phyloP scores from a whole-genome alignment of 306 rosid genomes.

The Arachis hypogaea region DNA sequence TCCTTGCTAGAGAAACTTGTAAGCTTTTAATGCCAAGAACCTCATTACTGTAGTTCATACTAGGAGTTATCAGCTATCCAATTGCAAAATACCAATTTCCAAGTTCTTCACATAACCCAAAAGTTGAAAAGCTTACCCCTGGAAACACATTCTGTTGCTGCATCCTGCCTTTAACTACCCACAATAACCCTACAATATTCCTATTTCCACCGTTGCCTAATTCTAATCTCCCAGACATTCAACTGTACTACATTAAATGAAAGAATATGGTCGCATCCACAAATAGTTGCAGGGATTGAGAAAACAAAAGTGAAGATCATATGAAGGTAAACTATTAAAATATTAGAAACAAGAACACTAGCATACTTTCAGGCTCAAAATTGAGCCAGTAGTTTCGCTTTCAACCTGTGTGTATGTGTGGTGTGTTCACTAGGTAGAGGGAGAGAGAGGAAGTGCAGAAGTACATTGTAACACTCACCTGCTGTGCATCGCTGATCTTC shows the following conservation, averaged over 20 bases:
- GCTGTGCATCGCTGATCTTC: slow-evolving; percentile 71
- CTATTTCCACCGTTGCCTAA: slow-evolving; percentile 3
- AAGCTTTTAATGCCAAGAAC: background rate
- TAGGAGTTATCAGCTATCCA: too few species aligned
- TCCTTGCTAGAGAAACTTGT: background rate
- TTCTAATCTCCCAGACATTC: slow-evolving; percentile 8
- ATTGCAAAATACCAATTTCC: slow-evolving; percentile 12
- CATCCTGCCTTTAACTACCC: slow-evolving; percentile 12
- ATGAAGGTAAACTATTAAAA: background rate
- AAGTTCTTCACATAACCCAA: slow-evolving; percentile 17
- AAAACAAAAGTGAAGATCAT: slow-evolving; percentile 15
- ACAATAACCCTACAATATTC: slow-evolving; percentile 16
- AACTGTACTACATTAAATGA: background rate
- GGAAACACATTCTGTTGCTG: slow-evolving; percentile 16
- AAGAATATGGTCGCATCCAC: background rate
- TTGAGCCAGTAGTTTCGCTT: background rate
- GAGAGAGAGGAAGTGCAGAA: background rate
- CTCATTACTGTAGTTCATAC: too few species aligned
- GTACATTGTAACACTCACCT: slow-evolving; percentile 48
- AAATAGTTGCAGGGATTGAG: background rate
- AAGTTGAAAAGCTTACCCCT: slow-evolving; percentile 5
- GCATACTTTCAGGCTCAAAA: slow-evolving; percentile 19
- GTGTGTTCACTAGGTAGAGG: background rate
- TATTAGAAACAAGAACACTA: background rate
- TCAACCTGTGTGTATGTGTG: background rate